Evolutionary conservation across 1,284 basidiomycete genomes (phyloP).

Genomic region (Macrocystidia cucumis): DNA sequence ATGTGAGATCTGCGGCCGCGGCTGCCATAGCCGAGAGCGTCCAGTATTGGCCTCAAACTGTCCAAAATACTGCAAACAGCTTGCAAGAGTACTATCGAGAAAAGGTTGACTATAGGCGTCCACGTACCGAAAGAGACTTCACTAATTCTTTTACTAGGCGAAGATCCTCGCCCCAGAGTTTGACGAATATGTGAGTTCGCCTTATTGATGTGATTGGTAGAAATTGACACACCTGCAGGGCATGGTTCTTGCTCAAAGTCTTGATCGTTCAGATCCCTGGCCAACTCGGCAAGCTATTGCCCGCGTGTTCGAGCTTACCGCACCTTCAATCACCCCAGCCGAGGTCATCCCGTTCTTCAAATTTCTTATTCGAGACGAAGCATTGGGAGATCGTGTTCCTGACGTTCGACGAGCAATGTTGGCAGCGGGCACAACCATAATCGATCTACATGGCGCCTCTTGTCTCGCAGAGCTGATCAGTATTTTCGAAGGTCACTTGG

Average conservation of each 20-base stretch:
- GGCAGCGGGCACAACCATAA: slow-evolving; percentile 72
- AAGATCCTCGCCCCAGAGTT: slow-evolving; percentile 86
- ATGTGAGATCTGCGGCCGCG: slow-evolving; percentile 76
- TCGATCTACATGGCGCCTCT: slow-evolving; percentile 79
- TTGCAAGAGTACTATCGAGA: slow-evolving; percentile 78
- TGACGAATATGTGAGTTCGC: slow-evolving; percentile 69
- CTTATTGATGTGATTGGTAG: slow-evolving; percentile 5
- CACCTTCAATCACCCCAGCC: slow-evolving; percentile 58
- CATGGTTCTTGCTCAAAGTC: slow-evolving; percentile 86
- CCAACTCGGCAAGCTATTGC: slow-evolving; percentile 76
- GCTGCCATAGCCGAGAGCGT: slow-evolving; percentile 75
- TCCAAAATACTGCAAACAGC: slow-evolving; percentile 36
- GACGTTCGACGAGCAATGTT: slow-evolving; percentile 88
- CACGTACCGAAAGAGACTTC: slow-evolving; percentile 5
- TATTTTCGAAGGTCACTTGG: slow-evolving; percentile 82
- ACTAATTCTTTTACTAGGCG: slow-evolving; percentile 35
- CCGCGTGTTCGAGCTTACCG: slow-evolving; percentile 60
- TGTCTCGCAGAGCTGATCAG: slow-evolving; percentile 74
- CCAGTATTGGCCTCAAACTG: slow-evolving; percentile 67
- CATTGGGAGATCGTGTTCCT: slow-evolving; percentile 80
- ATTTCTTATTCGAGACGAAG: slow-evolving; percentile 82
- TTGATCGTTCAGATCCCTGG: slow-evolving; percentile 95
- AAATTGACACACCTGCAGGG: slow-evolving; percentile 43
- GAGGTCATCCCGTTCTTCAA: slow-evolving; percentile 79
- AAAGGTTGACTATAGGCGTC: slow-evolving; percentile 39